A percentile compares a stretch with the other conserved stretches of the same genome.
Conservation (phyloP, 352 stramenopile species). For the Phytopythium ostracodes region DNA sequence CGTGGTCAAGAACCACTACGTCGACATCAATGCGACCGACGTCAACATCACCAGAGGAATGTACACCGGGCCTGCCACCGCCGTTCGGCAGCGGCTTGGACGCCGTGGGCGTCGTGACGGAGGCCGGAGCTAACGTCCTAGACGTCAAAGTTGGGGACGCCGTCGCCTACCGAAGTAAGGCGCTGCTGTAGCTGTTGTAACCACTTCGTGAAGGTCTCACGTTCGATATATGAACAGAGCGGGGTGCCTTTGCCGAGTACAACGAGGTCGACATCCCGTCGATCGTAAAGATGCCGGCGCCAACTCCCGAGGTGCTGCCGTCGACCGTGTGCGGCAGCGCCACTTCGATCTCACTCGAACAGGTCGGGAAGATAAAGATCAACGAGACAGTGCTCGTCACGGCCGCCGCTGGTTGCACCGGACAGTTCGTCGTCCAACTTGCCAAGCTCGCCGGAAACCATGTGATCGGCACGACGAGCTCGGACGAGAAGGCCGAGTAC, state of each 20-base stretch:
- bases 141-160: conserved; percentile 23
- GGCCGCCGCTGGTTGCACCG: conserved; percentile 52
- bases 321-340: conserved; percentile 35
- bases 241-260: conserved; percentile 51
- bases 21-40: conserved; percentile 46
- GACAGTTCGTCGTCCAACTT: conserved; percentile 79
- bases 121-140: conserved; percentile 21
- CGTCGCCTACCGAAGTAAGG: conserved; percentile 22
- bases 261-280: conserved; percentile 21
- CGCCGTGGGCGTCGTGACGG: conserved; percentile 27
- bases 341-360: conserved; percentile 31
- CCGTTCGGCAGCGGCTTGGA: conserved; percentile 47
- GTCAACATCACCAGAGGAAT: conserved; percentile 49
- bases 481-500: conserved; percentile 66
- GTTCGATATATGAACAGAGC: conserved; percentile 7
- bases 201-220: neutral
- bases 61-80: conserved; percentile 25
- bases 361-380: conserved; percentile 25
- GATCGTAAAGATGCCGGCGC: conserved; percentile 21
- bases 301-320: conserved; percentile 21
- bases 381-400: conserved; percentile 34
- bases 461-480: conserved; percentile 63
- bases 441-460: conserved; percentile 53
- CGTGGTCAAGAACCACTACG: conserved; percentile 41
- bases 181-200: neutral